Base-by-base conservation (phyloP, 1,284 basidiomycete species). In the Cryptococcus depauperatus region DNA sequence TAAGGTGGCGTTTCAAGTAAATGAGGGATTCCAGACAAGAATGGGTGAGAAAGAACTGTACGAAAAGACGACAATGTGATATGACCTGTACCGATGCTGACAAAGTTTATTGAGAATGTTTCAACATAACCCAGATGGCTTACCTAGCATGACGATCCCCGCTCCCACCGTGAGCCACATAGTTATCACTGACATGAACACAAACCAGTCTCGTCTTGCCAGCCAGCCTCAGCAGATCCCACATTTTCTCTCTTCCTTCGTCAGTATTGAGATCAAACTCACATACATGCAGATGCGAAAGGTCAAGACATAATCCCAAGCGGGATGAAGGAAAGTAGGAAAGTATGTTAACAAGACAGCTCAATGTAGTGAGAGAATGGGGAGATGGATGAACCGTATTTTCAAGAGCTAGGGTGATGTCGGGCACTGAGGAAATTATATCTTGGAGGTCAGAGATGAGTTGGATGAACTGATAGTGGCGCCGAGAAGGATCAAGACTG, bases 251-350 rank as follows among this genome's bases (percentile, higher is more conserved):
- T 25, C 48, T 30, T 7, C 43, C 43, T 18, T 19, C 16, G 3
- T n/a, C 8, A 6, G 37, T n/a, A 25, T 49, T 44, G 16, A 59
- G 34, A 37, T 57, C 53, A 25, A 48, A 47, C 25, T 54, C 47
- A 5, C 32, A 19, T 0, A 55, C 30, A 33, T 58, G 51, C 4
- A 54, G 21, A 30, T 59, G 57, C 22, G 52, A 53, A 1, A 59
- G 43, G 35, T 59, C 57, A 6, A 59, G 21, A 32, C 55, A 56
- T 29, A 59, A n/a, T 27, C 50, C 53, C 18, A 57, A 26, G 32
- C 41, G 30, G 1, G 41, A 30, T n/a, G 43, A 37, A 11, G 45
- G 42, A 16, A 46, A 25, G 14, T 28, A 26, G 4, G 43, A 16
- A 2, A 54, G 29, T 10, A 48, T 43, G 0, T 30, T 22, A 4